Conservation (phyloP, 2,329 filamentous ascomycete genomes). For the Bipolaris zeicola region DNA sequence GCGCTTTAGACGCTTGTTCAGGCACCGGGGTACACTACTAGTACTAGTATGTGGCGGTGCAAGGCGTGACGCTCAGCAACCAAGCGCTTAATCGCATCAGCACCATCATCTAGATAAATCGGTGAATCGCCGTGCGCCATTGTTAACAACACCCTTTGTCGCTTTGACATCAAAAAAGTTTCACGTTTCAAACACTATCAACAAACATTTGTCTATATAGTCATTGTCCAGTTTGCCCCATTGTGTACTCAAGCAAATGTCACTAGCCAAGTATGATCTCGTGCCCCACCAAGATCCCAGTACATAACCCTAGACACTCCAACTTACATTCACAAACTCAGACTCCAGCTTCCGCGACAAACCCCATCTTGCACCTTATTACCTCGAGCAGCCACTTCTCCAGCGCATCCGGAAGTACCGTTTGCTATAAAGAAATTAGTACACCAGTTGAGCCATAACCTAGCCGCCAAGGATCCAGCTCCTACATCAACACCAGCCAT, state of each 20-base stretch:
- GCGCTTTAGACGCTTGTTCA: not conserved
- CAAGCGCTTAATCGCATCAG: not conserved
- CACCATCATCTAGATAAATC: conserved; percentile 9
- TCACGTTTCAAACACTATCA: not conserved
- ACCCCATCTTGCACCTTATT: conserved; percentile 14
- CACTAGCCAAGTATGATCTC: conserved; percentile 15
- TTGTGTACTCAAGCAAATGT: conserved; percentile 5
- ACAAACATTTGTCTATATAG: not conserved
- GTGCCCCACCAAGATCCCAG: conserved; percentile 13
- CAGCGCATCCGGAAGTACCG: conserved; percentile 2
- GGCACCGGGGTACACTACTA: not conserved
- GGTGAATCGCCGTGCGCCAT: conserved; percentile 1
- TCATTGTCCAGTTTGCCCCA: conserved; percentile 13
- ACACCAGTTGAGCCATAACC: conserved; percentile 1
- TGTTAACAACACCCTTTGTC: not conserved
- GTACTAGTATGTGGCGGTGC: not conserved
- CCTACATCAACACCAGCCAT: not conserved
- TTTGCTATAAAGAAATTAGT: conserved; percentile 7
- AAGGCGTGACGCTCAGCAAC: not conserved
- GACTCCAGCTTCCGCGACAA: conserved; percentile 13
- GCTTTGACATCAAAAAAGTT: not conserved
- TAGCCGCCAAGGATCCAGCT: not conserved
- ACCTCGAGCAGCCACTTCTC: conserved; percentile 17
- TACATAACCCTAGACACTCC: conserved; percentile 5
- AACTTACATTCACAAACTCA: conserved; percentile 12